Conservation (phyloP, 2,329 filamentous ascomycete species). For the Pseudopithomyces chartarum region DNA sequence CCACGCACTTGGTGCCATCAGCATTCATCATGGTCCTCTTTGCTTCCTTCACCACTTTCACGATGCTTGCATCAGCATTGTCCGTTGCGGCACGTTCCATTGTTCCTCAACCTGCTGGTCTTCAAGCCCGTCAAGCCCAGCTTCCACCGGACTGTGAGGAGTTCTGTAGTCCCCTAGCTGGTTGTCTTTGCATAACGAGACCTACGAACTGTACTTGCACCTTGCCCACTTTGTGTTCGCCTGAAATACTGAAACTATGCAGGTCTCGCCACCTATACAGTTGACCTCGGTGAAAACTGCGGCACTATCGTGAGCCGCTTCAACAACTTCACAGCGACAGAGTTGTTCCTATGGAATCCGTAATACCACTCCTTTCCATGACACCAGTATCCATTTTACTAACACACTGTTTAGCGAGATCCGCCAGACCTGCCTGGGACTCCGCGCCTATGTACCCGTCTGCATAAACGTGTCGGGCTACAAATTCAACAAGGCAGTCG, state of each 20-base stretch:
- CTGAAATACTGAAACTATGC: neutral
- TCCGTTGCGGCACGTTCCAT: too few species aligned
- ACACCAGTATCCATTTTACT: too few species aligned
- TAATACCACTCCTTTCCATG: neutral
- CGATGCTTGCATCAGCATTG: too few species aligned
- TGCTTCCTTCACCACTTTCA: too few species aligned
- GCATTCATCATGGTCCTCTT: too few species aligned
- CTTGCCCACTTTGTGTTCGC: neutral
- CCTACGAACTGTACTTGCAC: too few species aligned
- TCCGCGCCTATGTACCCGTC: constrained; percentile 38
- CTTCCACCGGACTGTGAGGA: neutral
- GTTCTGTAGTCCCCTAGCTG: neutral
- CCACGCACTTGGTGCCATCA: too few species aligned
- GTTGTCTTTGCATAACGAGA: neutral
- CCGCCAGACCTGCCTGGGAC: constrained; percentile 29
- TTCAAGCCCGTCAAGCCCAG: neutral
- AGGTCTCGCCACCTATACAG: constrained; percentile 26
- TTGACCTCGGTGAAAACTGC: constrained; percentile 34
- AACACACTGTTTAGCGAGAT: neutral
- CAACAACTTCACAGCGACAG: constrained; percentile 37
- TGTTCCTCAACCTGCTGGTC: neutral
- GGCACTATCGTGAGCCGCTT: constrained; percentile 31
- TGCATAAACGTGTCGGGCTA: constrained; percentile 29
- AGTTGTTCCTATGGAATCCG: constrained; percentile 40
- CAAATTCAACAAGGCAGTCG: constrained; percentile 9